Evolutionary conservation across 352 stramenopile genomes (phyloP), one percentile per base, ranked within the genome.

Genomic region (Globisporangium polare): DNA sequence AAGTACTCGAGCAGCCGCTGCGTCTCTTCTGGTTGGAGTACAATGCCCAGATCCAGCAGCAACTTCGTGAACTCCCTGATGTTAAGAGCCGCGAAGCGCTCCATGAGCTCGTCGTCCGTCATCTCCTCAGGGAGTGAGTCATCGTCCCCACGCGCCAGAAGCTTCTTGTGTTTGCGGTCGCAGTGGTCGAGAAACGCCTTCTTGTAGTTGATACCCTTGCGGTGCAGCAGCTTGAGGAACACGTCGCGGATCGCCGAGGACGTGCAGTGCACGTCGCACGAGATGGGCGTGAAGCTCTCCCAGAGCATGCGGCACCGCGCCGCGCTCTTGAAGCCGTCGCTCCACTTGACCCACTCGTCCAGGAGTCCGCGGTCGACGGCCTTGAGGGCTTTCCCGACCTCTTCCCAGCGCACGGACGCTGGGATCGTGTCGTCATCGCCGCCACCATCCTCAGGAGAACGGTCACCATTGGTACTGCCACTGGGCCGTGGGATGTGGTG

Each of bases 181-280:
- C 80, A 89, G 43, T 89, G 78, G 18, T 86, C 73, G 0, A 92
- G 59, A 43, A 96, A 96, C 0, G 85, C 84, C 22, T 86, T 70
- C 31, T 78, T 77, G 59, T 96, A 97, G 63, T 97, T 89, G 18
- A 95, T 72, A 42, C 88, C 85, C 22, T 83, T 86, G n/a, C 86
- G 83, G 62, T 95, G 86, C 20, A 97, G 73, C 35, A 97, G 72
- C 74, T 97, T 97, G 49, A 97, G 75, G 50, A 97, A 96, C 33
- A 95, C 83, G 59, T 96, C 87, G 22, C 90, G 87, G 29, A 96
- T 76, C 5, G 86, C 80, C 12, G 86, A 96, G 31, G 87, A 95
- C 20, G 84, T 83, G 63, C 80, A 92, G 71, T 96, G 90, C 0
- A 95, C 88, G 60, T 97, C 90, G 64, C 90, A 97, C 10, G 86